Base-by-base conservation (phyloP, 495 filamentous ascomycete species). In the Cercophora samala region DNA sequence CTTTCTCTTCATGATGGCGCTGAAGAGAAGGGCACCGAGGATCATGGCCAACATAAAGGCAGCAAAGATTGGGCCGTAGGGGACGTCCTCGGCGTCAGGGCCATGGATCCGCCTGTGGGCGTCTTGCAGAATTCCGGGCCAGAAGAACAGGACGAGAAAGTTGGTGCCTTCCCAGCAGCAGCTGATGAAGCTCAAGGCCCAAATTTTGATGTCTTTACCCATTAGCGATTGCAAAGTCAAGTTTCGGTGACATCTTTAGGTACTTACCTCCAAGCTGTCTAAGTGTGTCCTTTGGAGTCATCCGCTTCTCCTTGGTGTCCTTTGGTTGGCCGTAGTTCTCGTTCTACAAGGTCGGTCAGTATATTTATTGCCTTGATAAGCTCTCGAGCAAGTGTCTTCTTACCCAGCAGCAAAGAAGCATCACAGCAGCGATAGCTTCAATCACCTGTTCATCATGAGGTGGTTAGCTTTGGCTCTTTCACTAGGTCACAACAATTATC, bases 101-200 rank as follows among this genome's bases (percentile, higher is more conserved):
- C 53, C 53, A 5, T 56, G n/a, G 53, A 21, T 23, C 6, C n/a
- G n/a, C 13, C n/a, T 56, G n/a, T 56, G 53, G 4, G 53, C 53
- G n/a, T 56, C 53, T 56, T 56, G 53, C 3, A 56, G 53, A 18
- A 56, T 56, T 4, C 53, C 53, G 13, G 53, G n/a, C 53, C 53
- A 56, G 22, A 56, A 56, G n/a, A 56, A 56, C 13, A 21, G n/a
- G n/a, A 56, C 53, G 18, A 56, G n/a, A 18, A 56, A 56, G n/a
- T 56, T 56, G 53, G 53, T 56, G 53, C 53, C 53, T 56, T 56
- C 53, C 53, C 53, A 56, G 19, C 53, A 56, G 53, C 53, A 56
- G 53, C 53, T 56, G 53, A 56, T 56, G 53, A 56, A 56, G 22
- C n/a, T 21, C 1, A 56, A 18, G 2, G 53, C 53, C 53, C 53